A percentile compares a stretch with the other conserved stretches of the same genome.
Evolutionary conservation across 768 basidiomycete species (phyloP).

Genomic region (Lanmaoa rubissima): DNA sequence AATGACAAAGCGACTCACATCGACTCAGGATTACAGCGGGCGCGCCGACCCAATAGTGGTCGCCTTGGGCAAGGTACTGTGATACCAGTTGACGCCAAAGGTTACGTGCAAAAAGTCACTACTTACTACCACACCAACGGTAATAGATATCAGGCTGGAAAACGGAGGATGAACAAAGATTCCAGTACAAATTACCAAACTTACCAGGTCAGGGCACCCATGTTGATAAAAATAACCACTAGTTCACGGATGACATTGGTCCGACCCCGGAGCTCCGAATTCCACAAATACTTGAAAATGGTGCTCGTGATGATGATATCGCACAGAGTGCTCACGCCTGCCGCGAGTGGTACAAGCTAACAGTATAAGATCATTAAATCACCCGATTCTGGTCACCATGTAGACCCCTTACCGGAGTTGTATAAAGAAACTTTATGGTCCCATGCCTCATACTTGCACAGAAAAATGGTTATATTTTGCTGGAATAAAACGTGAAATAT

Average conservation of each 20-base stretch:
- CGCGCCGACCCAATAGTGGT: conserved; percentile 10
- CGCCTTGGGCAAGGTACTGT: conserved; percentile 6
- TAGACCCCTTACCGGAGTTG: conserved; percentile 2
- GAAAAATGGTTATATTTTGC: not conserved
- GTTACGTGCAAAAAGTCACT: accelerated
- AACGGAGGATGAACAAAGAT: not conserved
- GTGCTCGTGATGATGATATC: conserved; percentile 12
- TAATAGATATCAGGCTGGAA: conserved; percentile 10
- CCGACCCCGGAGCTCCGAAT: conserved; percentile 7
- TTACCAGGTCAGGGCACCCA: conserved; percentile 17
- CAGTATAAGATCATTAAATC: not conserved
- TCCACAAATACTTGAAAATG: conserved; percentile 13
- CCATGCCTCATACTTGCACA: not conserved
- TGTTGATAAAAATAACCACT: conserved; percentile 14
- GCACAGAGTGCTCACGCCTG: conserved; percentile 7
- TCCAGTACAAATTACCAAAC: not conserved
- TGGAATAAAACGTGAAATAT: not conserved
- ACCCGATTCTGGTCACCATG: no score
- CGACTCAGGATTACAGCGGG: conserved; percentile 7
- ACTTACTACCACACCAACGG: conserved; percentile 9
- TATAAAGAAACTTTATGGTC: conserved; percentile 6
- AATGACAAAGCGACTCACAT: conserved; percentile 5
- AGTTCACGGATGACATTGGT: conserved; percentile 5
- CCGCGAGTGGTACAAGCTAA: conserved; percentile 8
- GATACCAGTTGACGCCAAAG: not conserved